Evolutionary conservation across 805 yeast genomes (phyloP).

Genomic region (Suhomyces sp.): DNA sequence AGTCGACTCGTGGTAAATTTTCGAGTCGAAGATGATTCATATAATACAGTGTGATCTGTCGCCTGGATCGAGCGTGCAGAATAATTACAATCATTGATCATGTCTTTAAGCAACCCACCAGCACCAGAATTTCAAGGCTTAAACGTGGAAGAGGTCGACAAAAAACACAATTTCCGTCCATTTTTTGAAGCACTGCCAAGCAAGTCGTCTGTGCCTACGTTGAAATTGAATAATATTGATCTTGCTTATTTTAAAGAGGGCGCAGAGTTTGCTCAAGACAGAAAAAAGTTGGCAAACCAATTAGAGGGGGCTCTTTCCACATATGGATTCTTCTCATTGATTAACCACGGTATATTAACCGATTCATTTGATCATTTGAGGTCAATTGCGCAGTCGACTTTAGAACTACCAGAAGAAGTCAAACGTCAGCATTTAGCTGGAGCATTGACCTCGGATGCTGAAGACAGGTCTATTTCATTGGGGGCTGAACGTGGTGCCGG

Average conservation of each 20-base stretch:
- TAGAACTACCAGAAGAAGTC: slow-evolving; percentile 39
- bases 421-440: slow-evolving; percentile 42
- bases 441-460: slow-evolving; percentile 27
- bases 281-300: slow-evolving; percentile 33
- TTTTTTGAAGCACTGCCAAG: slow-evolving; percentile 28
- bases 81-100: background rate
- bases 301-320: slow-evolving; percentile 40
- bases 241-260: slow-evolving; percentile 36
- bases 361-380: slow-evolving; percentile 33
- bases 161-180: slow-evolving; percentile 28
- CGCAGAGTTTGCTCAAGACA: slow-evolving; percentile 24
- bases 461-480: slow-evolving; percentile 22
- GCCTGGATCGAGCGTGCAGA: background rate
- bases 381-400: slow-evolving; percentile 40
- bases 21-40: background rate
- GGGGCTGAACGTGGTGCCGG: slow-evolving; percentile 32
- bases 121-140: slow-evolving; percentile 2
- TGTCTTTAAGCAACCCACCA: slow-evolving; percentile 3
- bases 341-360: slow-evolving; percentile 39
- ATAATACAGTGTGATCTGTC: background rate
- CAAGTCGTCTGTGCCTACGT: slow-evolving; percentile 12
- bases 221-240: slow-evolving; percentile 36
- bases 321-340: slow-evolving; percentile 43
- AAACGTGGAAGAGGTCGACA: slow-evolving; percentile 12
- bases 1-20: background rate